A percentile compares a stretch with the other conserved stretches of the same genome.
phyloP scores from a whole-genome alignment of 202 grass and related monocot genomes.

The Digitaria exilis region DNA sequence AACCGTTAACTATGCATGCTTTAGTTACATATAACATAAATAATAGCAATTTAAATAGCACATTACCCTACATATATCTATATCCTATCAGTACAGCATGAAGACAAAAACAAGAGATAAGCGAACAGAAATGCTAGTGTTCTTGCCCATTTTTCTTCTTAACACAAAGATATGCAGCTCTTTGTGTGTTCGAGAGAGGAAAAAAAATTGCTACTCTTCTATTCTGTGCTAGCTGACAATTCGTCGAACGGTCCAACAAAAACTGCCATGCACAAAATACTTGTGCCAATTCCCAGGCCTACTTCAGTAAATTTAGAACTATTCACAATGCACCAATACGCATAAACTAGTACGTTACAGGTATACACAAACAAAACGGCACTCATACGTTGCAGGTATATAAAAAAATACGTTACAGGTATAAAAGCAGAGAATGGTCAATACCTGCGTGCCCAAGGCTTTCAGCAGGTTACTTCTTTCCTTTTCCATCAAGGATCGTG shows the following conservation, averaged over 20 bases:
- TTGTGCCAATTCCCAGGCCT: not conserved
- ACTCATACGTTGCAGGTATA: not conserved
- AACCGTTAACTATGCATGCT: not conserved
- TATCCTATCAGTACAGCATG: not conserved
- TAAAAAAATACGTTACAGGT: not conserved
- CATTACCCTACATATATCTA: not conserved
- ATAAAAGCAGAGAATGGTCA: not conserved
- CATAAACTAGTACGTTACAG: not conserved
- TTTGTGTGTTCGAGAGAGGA: too few species aligned
- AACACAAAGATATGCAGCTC: too few species aligned
- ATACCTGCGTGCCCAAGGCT: slow-evolving; percentile 87
- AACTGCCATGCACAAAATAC: not conserved
- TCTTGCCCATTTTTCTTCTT: not conserved
- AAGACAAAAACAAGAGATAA: not conserved
- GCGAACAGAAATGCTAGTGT: not conserved
- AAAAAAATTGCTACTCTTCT: not conserved
- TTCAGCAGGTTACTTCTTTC: slow-evolving; percentile 80
- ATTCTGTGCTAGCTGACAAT: not conserved
- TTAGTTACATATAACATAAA: not conserved
- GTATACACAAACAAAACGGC: too few species aligned
- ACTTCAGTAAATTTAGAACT: slow-evolving; percentile 25
- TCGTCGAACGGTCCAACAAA: not conserved
- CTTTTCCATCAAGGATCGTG: slow-evolving; percentile 81
- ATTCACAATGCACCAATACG: not conserved
- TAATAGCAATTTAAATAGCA: not conserved